These are phyloP conservation scores for Boletus pseudopeckii DNA, from an alignment of 768 basidiomycete species.

Conservation along the genomic window DNA sequence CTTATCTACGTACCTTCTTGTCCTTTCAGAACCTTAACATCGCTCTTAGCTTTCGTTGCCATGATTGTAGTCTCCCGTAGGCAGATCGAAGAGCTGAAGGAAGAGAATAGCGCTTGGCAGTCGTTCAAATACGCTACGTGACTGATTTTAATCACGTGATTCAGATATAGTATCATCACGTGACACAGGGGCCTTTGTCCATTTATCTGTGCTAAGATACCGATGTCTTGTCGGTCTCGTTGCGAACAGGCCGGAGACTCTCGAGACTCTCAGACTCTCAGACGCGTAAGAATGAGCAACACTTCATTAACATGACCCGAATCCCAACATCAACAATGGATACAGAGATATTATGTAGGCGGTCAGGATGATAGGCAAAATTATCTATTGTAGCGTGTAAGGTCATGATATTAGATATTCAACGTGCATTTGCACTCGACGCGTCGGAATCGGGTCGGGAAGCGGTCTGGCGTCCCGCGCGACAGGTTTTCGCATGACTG, in stretches of 20 bases:
- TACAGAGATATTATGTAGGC: background rate
- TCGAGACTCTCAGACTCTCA: background rate
- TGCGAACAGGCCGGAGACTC: background rate
- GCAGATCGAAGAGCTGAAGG: background rate
- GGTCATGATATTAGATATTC: background rate
- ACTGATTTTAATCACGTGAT: background rate
- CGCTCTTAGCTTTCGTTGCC: slow-evolving; percentile 51
- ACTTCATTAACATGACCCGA: background rate
- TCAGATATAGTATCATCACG: background rate
- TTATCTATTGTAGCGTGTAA: background rate
- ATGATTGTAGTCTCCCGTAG: slow-evolving; percentile 15
- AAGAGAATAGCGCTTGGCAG: background rate
- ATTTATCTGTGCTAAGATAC: no score
- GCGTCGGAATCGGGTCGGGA: background rate
- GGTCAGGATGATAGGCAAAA: background rate
- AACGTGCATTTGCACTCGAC: background rate
- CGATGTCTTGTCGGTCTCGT: no score
- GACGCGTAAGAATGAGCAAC: background rate
- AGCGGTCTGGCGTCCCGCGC: background rate
- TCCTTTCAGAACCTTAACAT: slow-evolving; percentile 66
- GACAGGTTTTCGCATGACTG: slow-evolving; percentile 15
- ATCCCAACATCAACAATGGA: background rate
- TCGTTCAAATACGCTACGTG: background rate
- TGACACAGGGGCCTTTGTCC: background rate
- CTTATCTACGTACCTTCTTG: slow-evolving; percentile 51